Percentiles rank a stretch among this genome's conserved stretches.
phyloP scores from a whole-genome alignment of 2,329 filamentous ascomycete genomes.

The Microdochium nivale region DNA sequence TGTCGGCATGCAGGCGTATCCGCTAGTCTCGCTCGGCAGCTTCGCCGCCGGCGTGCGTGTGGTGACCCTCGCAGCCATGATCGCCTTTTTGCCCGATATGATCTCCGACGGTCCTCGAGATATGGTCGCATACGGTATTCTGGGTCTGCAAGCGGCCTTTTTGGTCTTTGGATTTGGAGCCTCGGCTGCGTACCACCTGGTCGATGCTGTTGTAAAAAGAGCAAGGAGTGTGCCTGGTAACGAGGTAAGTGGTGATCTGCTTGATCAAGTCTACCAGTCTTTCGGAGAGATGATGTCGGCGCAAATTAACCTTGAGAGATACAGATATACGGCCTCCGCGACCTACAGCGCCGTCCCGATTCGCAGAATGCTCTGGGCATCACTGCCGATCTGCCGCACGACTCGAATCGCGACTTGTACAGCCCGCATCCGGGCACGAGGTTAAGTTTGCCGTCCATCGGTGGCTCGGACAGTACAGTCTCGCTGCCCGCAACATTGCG shows the following conservation, averaged over 20 bases:
- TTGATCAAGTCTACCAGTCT: neutral
- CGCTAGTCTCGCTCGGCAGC: neutral
- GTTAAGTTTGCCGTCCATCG: no score
- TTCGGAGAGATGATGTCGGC: neutral
- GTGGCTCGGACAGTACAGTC: no score
- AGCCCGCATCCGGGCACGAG: no score
- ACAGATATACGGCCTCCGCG: slow-evolving; percentile 1
- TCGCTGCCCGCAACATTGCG: no score
- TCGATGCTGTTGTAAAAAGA: neutral
- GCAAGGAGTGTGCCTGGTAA: neutral
- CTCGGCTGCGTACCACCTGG: neutral
- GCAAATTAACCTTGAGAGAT: neutral
- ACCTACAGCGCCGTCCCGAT: slow-evolving; percentile 1
- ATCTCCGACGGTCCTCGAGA: neutral
- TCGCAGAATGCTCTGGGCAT: neutral
- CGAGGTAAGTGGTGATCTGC: neutral
- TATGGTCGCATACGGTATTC: neutral
- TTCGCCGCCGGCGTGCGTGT: neutral
- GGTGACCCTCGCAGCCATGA: neutral
- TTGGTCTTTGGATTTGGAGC: neutral
- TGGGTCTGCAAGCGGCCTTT: neutral
- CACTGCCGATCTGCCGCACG: neutral
- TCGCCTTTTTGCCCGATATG: neutral
- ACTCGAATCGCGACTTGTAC: neutral
- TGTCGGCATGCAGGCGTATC: slow-evolving; percentile 5